These are phyloP conservation scores for Podospora appendiculata DNA, from an alignment of 495 filamentous ascomycete species.

Conservation along the genomic window DNA sequence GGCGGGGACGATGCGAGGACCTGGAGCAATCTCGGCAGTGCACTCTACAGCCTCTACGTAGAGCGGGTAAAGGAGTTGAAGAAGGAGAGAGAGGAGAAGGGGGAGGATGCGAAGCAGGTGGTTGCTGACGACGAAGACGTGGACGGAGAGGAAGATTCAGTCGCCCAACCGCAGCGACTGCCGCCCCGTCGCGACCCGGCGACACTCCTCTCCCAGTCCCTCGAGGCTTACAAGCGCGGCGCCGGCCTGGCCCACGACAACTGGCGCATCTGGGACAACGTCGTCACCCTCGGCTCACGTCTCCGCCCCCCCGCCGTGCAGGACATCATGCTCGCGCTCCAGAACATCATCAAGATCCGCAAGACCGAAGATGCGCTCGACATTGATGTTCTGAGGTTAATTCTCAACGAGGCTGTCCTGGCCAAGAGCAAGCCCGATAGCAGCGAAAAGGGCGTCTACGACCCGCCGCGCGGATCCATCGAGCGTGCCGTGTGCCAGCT, in stretches of 20 bases:
- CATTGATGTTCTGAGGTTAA: conserved; percentile 55
- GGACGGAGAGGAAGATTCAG: not conserved
- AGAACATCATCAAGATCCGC: conserved; percentile 68
- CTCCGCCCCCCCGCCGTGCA: conserved; percentile 63
- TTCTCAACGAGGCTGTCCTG: conserved; percentile 62
- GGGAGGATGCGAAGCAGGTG: conserved; percentile 9
- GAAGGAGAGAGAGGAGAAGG: conserved; percentile 18
- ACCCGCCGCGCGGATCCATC: conserved; percentile 36
- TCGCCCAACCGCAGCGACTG: not conserved
- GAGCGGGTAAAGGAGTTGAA: conserved; percentile 34
- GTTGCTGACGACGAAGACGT: conserved; percentile 17
- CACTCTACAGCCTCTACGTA: conserved; percentile 46
- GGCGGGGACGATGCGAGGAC: conserved; percentile 86
- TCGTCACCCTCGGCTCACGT: conserved; percentile 75
- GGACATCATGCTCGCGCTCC: conserved; percentile 66
- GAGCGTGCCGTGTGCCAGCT: conserved; percentile 57
- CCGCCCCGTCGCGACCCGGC: conserved; percentile 34
- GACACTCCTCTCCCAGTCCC: conserved; percentile 61
- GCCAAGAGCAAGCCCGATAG: conserved; percentile 13
- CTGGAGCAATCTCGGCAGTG: conserved; percentile 90
- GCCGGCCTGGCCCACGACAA: conserved; percentile 72
- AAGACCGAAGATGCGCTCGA: conserved; percentile 70
- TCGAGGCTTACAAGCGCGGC: conserved; percentile 77
- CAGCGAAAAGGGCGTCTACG: conserved; percentile 27
- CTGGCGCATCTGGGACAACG: conserved; percentile 92